phyloP scores from a whole-genome alignment of 345 rosid genomes.

The Syzygium jambos region DNA sequence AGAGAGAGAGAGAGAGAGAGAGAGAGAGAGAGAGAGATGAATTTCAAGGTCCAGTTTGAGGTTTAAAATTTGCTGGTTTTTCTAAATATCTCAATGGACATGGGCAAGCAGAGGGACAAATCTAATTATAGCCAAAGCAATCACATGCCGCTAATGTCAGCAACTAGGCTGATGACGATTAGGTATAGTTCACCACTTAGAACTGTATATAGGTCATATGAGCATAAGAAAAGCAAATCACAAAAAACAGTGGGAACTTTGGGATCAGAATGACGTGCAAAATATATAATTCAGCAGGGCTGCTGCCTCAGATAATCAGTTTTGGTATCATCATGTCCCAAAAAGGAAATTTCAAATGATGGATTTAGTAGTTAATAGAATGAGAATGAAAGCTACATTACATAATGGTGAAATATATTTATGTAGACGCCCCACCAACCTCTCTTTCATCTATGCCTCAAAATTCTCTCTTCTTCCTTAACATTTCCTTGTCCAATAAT shows the following conservation, averaged over 20 bases:
- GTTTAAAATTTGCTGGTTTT: neutral
- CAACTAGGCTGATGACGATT: neutral
- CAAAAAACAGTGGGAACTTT: no score
- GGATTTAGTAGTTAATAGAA: no score
- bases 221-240: neutral
- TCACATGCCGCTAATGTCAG: neutral
- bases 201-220: neutral
- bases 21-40: neutral
- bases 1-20: neutral
- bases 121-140: neutral
- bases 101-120: neutral
- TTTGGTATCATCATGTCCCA: constrained; percentile 41
- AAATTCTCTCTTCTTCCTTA: neutral
- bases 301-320: constrained; percentile 23
- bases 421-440: neutral
- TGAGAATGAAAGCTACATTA: no score
- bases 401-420: no score
- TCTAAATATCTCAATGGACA: no score
- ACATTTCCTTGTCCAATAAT: neutral
- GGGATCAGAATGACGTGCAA: no score
- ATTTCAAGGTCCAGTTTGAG: neutral
- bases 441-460: neutral
- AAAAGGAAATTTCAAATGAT: neutral
- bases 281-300: constrained; percentile 25
- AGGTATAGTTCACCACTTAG: neutral